Evolutionary conservation across 345 rosid genomes (phyloP).

Genomic region (Carallia pectinifolia): DNA sequence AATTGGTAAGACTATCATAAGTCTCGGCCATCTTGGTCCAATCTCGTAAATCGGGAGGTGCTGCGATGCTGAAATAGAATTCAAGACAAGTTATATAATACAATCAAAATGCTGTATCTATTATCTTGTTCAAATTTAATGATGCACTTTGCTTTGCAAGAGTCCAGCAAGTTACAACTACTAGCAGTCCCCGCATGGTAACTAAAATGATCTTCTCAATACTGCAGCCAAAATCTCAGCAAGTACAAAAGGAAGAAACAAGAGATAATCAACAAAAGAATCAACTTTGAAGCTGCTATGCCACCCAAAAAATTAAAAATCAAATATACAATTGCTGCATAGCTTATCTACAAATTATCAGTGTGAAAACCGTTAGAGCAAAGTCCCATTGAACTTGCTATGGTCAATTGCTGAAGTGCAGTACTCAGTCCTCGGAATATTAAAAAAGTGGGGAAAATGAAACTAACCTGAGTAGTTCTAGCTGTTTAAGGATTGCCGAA

Average conservation of each 20-base stretch:
- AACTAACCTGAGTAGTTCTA: slow-evolving; percentile 65
- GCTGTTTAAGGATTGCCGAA: slow-evolving; percentile 71
- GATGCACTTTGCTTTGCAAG: slow-evolving; percentile 1
- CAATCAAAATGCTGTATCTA: slow-evolving; percentile 6
- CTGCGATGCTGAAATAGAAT: slow-evolving; percentile 37
- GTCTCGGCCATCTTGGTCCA: slow-evolving; percentile 41
- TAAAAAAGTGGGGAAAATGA: background rate
- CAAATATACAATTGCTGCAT: too few species aligned
- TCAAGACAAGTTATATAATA: slow-evolving; percentile 9
- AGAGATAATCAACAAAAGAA: slow-evolving; percentile 1
- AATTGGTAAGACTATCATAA: slow-evolving; percentile 33
- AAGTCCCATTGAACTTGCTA: background rate
- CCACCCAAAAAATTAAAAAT: too few species aligned
- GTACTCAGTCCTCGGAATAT: background rate
- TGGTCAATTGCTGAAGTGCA: background rate
- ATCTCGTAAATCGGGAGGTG: slow-evolving; percentile 30
- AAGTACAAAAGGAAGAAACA: slow-evolving; percentile 2
- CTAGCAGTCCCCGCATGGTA: background rate
- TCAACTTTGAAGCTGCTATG: background rate
- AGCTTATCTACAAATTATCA: too few species aligned
- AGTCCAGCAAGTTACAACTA: background rate
- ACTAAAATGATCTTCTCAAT: slow-evolving; percentile 2
- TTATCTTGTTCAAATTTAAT: slow-evolving; percentile 5
- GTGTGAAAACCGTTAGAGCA: too few species aligned
- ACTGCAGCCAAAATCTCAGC: background rate